Evolutionary conservation across 2,329 filamentous ascomycete genomes (phyloP).

Genomic region (Sclerotiophoma versabilis): DNA sequence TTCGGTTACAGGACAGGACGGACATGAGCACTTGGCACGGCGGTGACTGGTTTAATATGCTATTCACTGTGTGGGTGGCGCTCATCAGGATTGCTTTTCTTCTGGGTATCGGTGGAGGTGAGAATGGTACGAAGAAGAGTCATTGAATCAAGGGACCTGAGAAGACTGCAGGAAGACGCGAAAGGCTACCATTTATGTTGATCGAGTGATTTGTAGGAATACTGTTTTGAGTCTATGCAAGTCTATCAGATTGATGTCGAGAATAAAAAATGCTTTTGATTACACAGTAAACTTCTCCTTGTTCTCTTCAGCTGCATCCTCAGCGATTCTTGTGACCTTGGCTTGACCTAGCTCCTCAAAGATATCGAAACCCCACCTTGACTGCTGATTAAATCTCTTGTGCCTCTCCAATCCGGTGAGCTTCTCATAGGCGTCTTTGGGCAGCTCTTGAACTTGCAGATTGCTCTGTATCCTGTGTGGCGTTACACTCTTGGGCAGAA

Average conservation of each 20-base stretch:
- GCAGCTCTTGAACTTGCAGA: constrained; percentile 71
- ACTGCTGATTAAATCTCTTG: constrained; percentile 35
- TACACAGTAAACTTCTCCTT: constrained; percentile 29
- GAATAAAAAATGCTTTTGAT: neutral
- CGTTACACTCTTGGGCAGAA: constrained; percentile 84
- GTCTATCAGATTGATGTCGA: neutral
- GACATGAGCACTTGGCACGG: neutral
- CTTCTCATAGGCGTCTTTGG: constrained; percentile 71
- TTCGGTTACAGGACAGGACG: constrained; percentile 1
- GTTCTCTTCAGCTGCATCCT: constrained; percentile 28
- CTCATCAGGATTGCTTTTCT: constrained; percentile 13
- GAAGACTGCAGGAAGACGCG: neutral
- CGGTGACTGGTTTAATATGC: constrained; percentile 16
- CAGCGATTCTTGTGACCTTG: constrained; percentile 28
- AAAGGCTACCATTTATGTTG: no score
- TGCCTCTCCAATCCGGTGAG: constrained; percentile 56
- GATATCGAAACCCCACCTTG: constrained; percentile 36
- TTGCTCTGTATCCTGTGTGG: constrained; percentile 75
- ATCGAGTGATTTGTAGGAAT: neutral
- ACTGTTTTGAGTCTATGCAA: neutral
- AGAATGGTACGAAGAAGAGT: neutral
- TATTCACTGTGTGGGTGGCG: constrained; percentile 18
- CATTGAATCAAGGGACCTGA: neutral
- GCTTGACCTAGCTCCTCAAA: constrained; percentile 34
- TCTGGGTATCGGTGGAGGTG: constrained; percentile 5